A percentile compares a stretch with the other conserved stretches of the same genome.
Evolutionary conservation across 2,329 filamentous ascomycete species (phyloP).

Genomic region (Aureobasidium melanogenum): DNA sequence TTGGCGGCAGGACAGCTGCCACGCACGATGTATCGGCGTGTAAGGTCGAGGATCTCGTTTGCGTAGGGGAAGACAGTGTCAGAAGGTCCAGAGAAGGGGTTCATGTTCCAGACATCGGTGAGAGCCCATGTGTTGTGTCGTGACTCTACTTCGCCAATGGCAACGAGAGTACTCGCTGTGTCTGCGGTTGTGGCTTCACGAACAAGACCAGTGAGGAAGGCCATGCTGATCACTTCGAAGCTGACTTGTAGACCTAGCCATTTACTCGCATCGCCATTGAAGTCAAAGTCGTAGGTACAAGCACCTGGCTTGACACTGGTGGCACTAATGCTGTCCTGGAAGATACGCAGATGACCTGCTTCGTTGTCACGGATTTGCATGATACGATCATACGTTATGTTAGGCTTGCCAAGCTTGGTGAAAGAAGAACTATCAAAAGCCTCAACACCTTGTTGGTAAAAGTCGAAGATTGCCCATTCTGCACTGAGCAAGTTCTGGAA

Average conservation of each 20-base stretch:
- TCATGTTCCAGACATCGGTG: conserved; percentile 32
- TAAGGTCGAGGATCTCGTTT: conserved; percentile 34
- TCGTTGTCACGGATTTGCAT: conserved; percentile 38
- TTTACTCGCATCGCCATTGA: conserved; percentile 14
- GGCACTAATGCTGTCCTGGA: conserved; percentile 35
- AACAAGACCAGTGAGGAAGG: conserved; percentile 31
- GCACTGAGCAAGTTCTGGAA: conserved; percentile 38
- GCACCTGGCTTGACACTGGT: conserved; percentile 34
- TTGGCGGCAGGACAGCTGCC: conserved; percentile 30
- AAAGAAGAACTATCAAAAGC: conserved; percentile 29
- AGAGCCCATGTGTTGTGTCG: conserved; percentile 36
- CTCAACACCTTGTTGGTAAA: conserved; percentile 37
- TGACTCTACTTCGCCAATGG: conserved; percentile 30
- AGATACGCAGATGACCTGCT: conserved; percentile 37
- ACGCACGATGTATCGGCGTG: conserved; percentile 25
- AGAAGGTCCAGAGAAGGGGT: conserved; percentile 33
- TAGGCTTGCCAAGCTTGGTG: conserved; percentile 27
- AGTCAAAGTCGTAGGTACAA: conserved; percentile 27
- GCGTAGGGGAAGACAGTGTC: conserved; percentile 37
- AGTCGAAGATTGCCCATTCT: conserved; percentile 38
- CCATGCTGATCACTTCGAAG: conserved; percentile 32
- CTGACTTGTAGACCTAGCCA: conserved; percentile 28
- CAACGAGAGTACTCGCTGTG: conserved; percentile 31
- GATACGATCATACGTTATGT: conserved; percentile 33
- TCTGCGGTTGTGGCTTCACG: conserved; percentile 26